Evolutionary conservation across 2,329 filamentous ascomycete genomes (phyloP).

Genomic region (Botryotinia globosa): DNA sequence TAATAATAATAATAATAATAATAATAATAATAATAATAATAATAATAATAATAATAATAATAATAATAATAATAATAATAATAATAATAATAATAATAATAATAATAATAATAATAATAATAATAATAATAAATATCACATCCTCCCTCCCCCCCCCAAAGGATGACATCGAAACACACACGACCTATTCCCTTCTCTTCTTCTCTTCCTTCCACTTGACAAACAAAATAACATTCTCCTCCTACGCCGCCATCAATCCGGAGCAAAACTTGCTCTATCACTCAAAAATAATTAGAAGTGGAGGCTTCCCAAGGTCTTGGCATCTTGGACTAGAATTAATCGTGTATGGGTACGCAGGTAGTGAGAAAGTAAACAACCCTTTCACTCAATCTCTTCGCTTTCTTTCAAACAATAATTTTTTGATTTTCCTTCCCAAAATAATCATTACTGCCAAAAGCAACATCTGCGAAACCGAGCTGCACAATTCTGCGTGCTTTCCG

Average conservation of each 20-base stretch:
- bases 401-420: neutral
- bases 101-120: neutral
- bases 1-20: neutral
- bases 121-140: neutral
- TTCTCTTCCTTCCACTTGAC: neutral
- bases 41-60: neutral
- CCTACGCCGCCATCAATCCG: neutral
- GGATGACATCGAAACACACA: neutral
- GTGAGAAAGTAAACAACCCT: neutral
- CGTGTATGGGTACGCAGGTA: neutral
- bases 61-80: neutral
- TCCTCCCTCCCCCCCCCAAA: neutral
- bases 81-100: neutral
- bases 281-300: slow-evolving; percentile 3
- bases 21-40: neutral
- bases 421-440: neutral
- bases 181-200: neutral
- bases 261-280: slow-evolving; percentile 10
- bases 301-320: slow-evolving; percentile 14
- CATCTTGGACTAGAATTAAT: slow-evolving; percentile 9
- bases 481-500: neutral
- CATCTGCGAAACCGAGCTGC: slow-evolving; percentile 6
- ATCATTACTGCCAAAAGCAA: neutral
- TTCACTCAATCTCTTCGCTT: neutral
- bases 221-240: neutral